Percentiles rank a stretch among this genome's conserved stretches.
Conservation (phyloP, 106 monocot species). For the Cymbidium sinense region DNA sequence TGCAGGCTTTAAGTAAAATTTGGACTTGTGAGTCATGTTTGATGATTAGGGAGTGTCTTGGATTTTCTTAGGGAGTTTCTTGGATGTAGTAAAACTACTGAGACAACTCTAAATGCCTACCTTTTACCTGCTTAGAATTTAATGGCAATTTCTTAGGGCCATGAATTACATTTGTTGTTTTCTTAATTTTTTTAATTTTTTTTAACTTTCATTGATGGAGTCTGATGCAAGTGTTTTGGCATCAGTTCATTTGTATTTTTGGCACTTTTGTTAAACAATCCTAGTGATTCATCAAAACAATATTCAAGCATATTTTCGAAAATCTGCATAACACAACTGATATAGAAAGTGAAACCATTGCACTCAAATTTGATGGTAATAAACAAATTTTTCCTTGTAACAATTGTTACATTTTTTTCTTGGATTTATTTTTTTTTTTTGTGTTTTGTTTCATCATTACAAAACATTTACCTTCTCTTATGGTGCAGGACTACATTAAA, state of each 20-base stretch:
- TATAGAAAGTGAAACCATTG: not conserved
- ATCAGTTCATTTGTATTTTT: not conserved
- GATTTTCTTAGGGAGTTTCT: not conserved
- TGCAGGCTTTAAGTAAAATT: not conserved
- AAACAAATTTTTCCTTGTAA: not conserved
- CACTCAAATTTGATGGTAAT: not conserved
- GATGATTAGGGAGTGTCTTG: not conserved
- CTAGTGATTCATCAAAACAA: not conserved
- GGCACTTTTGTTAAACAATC: not conserved
- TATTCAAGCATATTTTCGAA: not conserved
- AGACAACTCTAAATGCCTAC: not conserved
- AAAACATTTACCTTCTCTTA: slow-evolving; percentile 5
- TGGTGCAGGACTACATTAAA: slow-evolving; percentile 82
- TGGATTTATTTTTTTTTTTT: not conserved
- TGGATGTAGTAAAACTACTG: not conserved
- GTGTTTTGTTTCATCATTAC: not conserved
- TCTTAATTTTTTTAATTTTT: not conserved
- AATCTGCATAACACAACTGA: not conserved
- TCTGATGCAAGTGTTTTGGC: not conserved
- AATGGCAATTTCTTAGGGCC: not conserved
- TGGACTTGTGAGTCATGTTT: not conserved
- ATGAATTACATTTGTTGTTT: not conserved
- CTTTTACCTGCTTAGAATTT: not conserved
- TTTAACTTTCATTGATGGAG: not conserved
- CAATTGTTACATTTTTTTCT: not conserved